phyloP scores from a whole-genome alignment of 306 rosid genomes.

The Gillenia trifoliata region DNA sequence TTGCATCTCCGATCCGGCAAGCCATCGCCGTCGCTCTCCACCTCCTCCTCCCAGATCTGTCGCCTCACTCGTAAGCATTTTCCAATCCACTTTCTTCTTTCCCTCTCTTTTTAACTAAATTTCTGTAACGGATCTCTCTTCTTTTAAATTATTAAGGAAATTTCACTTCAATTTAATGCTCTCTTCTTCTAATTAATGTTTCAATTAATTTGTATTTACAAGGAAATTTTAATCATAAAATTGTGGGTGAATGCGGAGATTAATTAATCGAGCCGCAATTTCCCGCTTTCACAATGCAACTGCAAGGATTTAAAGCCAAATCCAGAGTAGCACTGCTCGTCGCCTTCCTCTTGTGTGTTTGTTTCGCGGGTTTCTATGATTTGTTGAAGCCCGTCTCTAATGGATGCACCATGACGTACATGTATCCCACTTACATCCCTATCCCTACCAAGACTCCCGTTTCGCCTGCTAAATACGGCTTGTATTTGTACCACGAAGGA shows the following conservation, averaged over 20 bases:
- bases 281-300: conserved; percentile 13
- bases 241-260: conserved; percentile 12
- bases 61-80: conserved; percentile 2
- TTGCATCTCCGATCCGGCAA: background rate
- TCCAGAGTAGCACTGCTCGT: conserved; percentile 53
- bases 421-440: conserved; percentile 95
- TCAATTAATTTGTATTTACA: background rate
- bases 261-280: background rate
- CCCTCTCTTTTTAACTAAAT: background rate
- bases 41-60: background rate
- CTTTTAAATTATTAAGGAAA: background rate
- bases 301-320: conserved; percentile 61
- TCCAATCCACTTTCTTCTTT: background rate
- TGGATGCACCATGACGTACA: conserved; percentile 91
- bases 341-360: conserved; percentile 37
- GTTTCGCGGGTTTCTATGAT: conserved; percentile 60
- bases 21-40: background rate
- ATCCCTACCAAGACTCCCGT: conserved; percentile 34
- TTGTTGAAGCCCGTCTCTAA: conserved; percentile 71
- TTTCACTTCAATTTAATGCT: background rate
- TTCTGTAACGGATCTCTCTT: conserved; percentile 1
- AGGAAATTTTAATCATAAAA: background rate
- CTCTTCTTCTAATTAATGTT: background rate
- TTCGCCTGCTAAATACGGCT: conserved; percentile 62
- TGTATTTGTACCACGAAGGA: conserved; percentile 91